Base-by-base conservation (phyloP, 129 eudicot species). In the Centella asiatica region DNA sequence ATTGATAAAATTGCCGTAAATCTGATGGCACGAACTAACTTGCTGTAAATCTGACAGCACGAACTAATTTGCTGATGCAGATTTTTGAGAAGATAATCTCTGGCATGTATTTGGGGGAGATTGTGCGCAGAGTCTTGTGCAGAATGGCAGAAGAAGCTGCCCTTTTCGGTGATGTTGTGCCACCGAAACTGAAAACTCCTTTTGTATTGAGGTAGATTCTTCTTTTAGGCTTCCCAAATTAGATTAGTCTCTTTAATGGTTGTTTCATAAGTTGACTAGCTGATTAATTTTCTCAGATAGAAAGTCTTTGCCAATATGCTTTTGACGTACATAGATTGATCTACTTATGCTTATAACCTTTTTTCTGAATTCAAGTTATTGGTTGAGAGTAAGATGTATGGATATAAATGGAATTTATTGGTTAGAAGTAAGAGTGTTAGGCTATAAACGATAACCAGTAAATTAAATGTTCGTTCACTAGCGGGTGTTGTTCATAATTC, bases 51-150 rank as follows among this genome's bases (percentile, higher is more conserved):
- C 50, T 56, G 51, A 47, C 27, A 12, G 1, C 39, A 44, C 44
- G 25, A 28, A 23, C 26, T 66, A 28, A 51, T 45, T 1, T 9
- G 15, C 24, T 15, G 55, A 15, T 10, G 69, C 81, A 88, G 96
- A 81, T 88, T 42, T 84, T 76, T 66, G 96, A 88, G 80, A 88
- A 88, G 71, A 58, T 79, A 31, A 78, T 81, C 34, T 88, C 96
- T 32, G 96, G 96, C 47, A 88, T 88, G 96, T 88, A 88, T 74
- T 62, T 88, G 71, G 96, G 96, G 34, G 96, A 88, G 84, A 81
- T 88, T 36, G 79, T 88, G 20, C 77, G 96, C 62, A 79, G 82
- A 65, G 96, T 88, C 34, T 68, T 88, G 67, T 69, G 68, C 60
- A 81, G 72, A 66, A 84, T 87, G 92, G 95, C 92, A 1, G 78